Conservation (phyloP, 306 rosid genomes). For the Pterocarpus macrocarpus region DNA sequence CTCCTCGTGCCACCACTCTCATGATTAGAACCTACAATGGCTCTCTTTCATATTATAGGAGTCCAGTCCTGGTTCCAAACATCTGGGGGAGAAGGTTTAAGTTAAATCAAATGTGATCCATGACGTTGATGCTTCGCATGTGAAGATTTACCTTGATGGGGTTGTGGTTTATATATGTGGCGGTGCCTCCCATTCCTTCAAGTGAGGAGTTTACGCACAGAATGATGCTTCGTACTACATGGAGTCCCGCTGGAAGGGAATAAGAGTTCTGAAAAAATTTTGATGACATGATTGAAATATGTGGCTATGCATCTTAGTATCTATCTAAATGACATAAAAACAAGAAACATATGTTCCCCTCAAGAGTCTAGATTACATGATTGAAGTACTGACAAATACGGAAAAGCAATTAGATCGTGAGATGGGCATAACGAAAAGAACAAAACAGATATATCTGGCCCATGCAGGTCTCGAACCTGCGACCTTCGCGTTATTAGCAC, state of each 20-base stretch:
- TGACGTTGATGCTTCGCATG: constrained; percentile 45
- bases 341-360: background rate
- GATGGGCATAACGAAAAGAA: no score
- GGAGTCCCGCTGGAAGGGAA: constrained; percentile 62
- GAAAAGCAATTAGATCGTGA: no score
- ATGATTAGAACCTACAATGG: constrained; percentile 49
- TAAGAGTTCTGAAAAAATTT: constrained; percentile 35
- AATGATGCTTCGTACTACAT: constrained; percentile 39
- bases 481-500: constrained; percentile 55
- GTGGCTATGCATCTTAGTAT: background rate
- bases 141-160: constrained; percentile 50
- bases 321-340: background rate
- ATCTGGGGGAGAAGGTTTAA: constrained; percentile 44
- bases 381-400: background rate
- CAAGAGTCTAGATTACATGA: background rate
- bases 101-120: constrained; percentile 58
- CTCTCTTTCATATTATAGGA: constrained; percentile 44
- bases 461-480: constrained; percentile 51
- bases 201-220: constrained; percentile 51
- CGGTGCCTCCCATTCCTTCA: constrained; percentile 49
- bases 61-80: constrained; percentile 34
- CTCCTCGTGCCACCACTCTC: constrained; percentile 45
- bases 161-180: constrained; percentile 7
- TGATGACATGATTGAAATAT: background rate
- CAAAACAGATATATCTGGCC: background rate